phyloP scores from a whole-genome alignment of 176 grass and related monocot genomes.

The Triticum dicoccoides region DNA sequence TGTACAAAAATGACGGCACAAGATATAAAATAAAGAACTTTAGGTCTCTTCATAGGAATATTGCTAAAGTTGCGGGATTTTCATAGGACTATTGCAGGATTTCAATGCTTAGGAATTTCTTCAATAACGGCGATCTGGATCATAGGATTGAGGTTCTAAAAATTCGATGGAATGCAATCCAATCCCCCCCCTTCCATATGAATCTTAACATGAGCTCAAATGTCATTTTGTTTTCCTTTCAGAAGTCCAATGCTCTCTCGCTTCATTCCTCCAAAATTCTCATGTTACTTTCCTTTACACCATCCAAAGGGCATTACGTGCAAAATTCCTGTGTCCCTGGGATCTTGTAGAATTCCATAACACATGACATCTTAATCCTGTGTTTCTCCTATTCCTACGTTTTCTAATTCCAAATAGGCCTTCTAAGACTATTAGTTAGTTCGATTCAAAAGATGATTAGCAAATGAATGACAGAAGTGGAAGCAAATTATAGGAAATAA shows the following conservation, averaged over 20 bases:
- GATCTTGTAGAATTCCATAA: not conserved
- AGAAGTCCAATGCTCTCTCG: not conserved
- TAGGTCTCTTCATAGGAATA: not conserved
- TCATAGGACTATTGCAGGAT: not conserved
- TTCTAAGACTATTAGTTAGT: not conserved
- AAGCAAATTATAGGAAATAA: not conserved
- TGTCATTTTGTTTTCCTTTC: not conserved
- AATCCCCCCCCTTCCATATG: not conserved
- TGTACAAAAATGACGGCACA: no score
- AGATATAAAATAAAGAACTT: no score
- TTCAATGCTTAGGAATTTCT: not conserved
- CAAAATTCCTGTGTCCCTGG: not conserved
- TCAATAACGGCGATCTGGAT: not conserved
- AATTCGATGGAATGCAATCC: not conserved
- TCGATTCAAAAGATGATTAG: not conserved
- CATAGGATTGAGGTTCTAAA: not conserved
- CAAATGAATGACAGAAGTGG: not conserved
- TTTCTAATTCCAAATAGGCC: not conserved
- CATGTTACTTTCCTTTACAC: not conserved
- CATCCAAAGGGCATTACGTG: not conserved
- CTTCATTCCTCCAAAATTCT: not conserved
- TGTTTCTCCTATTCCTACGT: not conserved
- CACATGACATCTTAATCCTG: not conserved
- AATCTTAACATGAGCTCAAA: not conserved
- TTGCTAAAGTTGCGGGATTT: not conserved